Percentiles rank a stretch among this genome's conserved stretches.
Evolutionary conservation across 805 yeast genomes (phyloP).

Genomic region (Metahyphopichia silvanorum): DNA sequence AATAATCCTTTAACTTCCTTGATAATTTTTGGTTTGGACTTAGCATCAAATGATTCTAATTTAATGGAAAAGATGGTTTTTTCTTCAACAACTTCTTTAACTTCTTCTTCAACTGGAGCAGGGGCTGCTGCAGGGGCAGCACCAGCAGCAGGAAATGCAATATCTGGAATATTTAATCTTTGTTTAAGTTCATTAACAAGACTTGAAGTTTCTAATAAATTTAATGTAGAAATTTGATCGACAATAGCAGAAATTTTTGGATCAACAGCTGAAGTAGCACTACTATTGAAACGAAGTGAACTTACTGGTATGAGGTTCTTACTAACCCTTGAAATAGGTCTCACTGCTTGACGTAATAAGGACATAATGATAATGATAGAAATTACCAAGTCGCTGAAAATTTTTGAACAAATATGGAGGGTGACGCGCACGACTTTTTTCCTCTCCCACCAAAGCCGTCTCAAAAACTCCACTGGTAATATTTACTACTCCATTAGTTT

Average conservation of each 20-base stretch:
- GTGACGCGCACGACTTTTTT: slow-evolving; percentile 3
- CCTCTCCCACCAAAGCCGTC: background rate
- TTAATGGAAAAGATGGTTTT: slow-evolving; percentile 90
- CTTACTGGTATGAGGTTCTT: slow-evolving; percentile 19
- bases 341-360: slow-evolving; percentile 36
- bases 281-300: slow-evolving; percentile 48
- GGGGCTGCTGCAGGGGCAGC: slow-evolving; percentile 55
- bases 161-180: slow-evolving; percentile 89
- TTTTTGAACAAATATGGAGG: slow-evolving; percentile 1
- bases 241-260: slow-evolving; percentile 88
- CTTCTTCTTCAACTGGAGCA: slow-evolving; percentile 69
- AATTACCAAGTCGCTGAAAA: background rate
- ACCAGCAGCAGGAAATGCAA: slow-evolving; percentile 74
- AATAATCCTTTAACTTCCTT: slow-evolving; percentile 92
- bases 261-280: slow-evolving; percentile 52
- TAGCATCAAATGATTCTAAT: slow-evolving; percentile 91
- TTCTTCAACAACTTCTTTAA: slow-evolving; percentile 78
- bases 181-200: slow-evolving; percentile 77
- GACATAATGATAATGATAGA: slow-evolving; percentile 12
- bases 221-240: slow-evolving; percentile 83
- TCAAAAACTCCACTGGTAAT: too few relatives aligned
- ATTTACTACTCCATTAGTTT: background rate
- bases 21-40: slow-evolving; percentile 94
- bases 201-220: slow-evolving; percentile 89
- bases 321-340: slow-evolving; percentile 34